Evolutionary conservation across 352 stramenopile genomes (phyloP).

Genomic region (Phytophthora tentaculata): DNA sequence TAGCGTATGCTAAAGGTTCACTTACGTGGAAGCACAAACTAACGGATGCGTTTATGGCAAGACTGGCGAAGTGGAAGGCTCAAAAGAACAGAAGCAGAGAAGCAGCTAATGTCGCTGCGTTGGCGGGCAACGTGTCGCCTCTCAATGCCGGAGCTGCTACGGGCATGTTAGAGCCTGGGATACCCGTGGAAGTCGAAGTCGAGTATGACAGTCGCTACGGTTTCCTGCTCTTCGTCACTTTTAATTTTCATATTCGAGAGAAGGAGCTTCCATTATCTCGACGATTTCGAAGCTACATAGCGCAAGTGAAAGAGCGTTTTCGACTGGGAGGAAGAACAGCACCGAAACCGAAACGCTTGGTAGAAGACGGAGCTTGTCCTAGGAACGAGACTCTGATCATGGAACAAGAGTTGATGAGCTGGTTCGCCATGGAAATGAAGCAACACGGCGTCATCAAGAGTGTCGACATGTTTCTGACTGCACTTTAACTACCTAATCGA

Average conservation of each 20-base stretch:
- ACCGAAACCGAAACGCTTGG: slow-evolving; percentile 7
- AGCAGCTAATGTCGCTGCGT: not conserved
- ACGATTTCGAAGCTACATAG: slow-evolving; percentile 1
- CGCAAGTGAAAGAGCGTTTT: slow-evolving; percentile 25
- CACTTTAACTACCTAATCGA: slow-evolving; percentile 10
- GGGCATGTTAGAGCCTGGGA: slow-evolving; percentile 31
- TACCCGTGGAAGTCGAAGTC: slow-evolving; percentile 81
- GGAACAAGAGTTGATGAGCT: slow-evolving; percentile 49
- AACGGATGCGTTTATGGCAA: slow-evolving; percentile 19
- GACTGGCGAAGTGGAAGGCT: slow-evolving; percentile 24
- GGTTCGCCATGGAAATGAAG: slow-evolving; percentile 63
- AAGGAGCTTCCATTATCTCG: slow-evolving; percentile 19
- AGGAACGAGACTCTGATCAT: slow-evolving; percentile 3
- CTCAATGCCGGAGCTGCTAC: slow-evolving; percentile 11
- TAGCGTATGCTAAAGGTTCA: slow-evolving; percentile 16
- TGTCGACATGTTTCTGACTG: slow-evolving; percentile 23
- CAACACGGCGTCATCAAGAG: slow-evolving; percentile 57
- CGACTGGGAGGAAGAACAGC: slow-evolving; percentile 18
- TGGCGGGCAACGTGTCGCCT: slow-evolving; percentile 33
- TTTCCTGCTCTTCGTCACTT: slow-evolving; percentile 59
- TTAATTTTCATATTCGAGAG: slow-evolving; percentile 49
- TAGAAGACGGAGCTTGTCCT: not conserved
- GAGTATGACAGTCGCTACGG: slow-evolving; percentile 64
- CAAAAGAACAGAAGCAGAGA: slow-evolving; percentile 3
- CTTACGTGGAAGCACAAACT: slow-evolving; percentile 39